These are phyloP conservation scores for Colletotrichum cereale DNA, from an alignment of 2,329 filamentous ascomycete species.

Conservation along the genomic window DNA sequence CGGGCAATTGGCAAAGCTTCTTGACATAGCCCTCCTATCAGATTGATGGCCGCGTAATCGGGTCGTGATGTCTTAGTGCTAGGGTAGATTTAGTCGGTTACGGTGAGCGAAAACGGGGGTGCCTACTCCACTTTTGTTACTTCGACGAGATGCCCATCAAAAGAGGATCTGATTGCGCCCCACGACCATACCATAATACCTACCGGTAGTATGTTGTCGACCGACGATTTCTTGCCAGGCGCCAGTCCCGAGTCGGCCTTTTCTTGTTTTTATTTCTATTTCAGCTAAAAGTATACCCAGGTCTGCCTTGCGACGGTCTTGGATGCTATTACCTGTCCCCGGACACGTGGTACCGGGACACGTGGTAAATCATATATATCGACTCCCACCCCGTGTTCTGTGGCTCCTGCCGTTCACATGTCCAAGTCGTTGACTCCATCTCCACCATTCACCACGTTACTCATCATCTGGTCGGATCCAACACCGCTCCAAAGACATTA, in stretches of 20 bases:
- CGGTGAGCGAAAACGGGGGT: too few relatives aligned
- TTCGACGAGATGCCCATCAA: conserved; percentile 12
- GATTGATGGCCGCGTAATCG: too few relatives aligned
- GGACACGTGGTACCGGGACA: not conserved
- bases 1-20: too few relatives aligned
- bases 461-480: not conserved
- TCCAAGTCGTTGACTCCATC: not conserved
- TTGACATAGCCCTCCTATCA: too few relatives aligned
- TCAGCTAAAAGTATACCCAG: too few relatives aligned
- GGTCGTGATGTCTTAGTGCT: too few relatives aligned
- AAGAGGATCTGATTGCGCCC: conserved; percentile 10
- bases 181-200: not conserved
- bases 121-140: too few relatives aligned
- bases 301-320: not conserved
- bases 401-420: conserved; percentile 3
- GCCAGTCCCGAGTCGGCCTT: not conserved
- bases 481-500: not conserved
- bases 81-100: too few relatives aligned
- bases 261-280: not conserved
- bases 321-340: not conserved
- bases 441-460: not conserved
- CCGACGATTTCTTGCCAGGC: not conserved
- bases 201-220: conserved; percentile 11
- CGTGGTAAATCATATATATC: conserved; percentile 8
- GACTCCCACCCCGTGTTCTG: not conserved